A percentile compares a stretch with the other conserved stretches of the same genome.
Evolutionary conservation across 331 rosid species (phyloP).

Genomic region (Rosa hybrid): DNA sequence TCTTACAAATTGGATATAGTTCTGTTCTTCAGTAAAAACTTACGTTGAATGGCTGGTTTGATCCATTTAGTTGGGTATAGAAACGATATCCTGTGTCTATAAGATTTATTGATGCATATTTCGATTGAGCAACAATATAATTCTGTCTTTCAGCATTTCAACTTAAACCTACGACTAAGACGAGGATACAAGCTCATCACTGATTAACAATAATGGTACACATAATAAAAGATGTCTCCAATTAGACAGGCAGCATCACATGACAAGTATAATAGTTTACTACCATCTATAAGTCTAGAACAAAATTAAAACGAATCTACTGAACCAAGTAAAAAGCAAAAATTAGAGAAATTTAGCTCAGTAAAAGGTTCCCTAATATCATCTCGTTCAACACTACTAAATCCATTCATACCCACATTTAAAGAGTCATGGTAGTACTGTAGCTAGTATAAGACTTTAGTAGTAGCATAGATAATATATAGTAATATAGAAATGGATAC

Average conservation of each 20-base stretch:
- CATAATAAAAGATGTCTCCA: not conserved
- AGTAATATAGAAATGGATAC: too few species aligned
- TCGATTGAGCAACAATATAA: not conserved
- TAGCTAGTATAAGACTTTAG: too few species aligned
- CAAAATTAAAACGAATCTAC: not conserved
- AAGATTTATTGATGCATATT: not conserved
- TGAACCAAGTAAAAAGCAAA: slow-evolving; percentile 27
- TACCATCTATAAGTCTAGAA: not conserved
- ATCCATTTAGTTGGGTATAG: not conserved
- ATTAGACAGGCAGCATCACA: not conserved
- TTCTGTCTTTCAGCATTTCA: not conserved
- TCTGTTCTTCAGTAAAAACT: not conserved
- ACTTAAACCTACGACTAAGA: not conserved
- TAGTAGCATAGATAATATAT: too few species aligned
- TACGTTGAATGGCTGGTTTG: not conserved
- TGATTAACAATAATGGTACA: not conserved
- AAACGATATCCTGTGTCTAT: not conserved
- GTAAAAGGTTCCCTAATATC: too few species aligned
- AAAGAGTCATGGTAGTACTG: too few species aligned
- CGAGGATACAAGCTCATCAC: not conserved
- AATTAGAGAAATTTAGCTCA: slow-evolving; percentile 35
- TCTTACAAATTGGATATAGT: not conserved
- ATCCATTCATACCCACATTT: too few species aligned
- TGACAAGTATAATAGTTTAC: not conserved
- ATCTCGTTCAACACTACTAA: too few species aligned